These are phyloP conservation scores for Leptomonas seymouri DNA, from an alignment of 208 protist species.

Conservation along the genomic window DNA sequence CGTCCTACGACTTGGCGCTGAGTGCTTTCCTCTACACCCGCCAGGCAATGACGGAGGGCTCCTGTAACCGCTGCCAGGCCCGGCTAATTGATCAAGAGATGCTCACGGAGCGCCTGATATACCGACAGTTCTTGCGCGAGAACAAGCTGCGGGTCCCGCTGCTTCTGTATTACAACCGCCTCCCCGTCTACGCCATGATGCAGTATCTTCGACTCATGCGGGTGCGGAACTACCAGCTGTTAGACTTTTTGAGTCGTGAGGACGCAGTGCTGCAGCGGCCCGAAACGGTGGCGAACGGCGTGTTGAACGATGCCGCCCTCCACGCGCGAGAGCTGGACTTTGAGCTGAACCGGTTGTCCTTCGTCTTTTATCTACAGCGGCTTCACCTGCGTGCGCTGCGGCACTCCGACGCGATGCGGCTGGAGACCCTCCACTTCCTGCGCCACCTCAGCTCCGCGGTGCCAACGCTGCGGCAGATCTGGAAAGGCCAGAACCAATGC, in stretches of 20 bases:
- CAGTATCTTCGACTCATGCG: conserved; percentile 25
- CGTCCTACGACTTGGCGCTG: conserved; percentile 24
- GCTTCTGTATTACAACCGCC: conserved; percentile 37
- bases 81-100: conserved; percentile 16
- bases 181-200: conserved; percentile 33
- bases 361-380: conserved; percentile 43
- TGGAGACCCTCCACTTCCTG: conserved; percentile 66
- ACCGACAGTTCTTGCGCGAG: conserved; percentile 20
- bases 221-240: conserved; percentile 23
- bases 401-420: conserved; percentile 63
- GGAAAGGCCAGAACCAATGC: conserved; percentile 59
- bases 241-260: conserved; percentile 25
- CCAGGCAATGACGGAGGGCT: conserved; percentile 19
- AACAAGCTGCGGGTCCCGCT: conserved; percentile 29
- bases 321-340: conserved; percentile 24
- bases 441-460: conserved; percentile 38
- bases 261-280: conserved; percentile 12
- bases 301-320: conserved; percentile 1
- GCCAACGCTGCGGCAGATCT: conserved; percentile 40
- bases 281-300: conserved; percentile 10
- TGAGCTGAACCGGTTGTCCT: conserved; percentile 20
- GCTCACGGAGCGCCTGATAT: conserved; percentile 14
- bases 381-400: conserved; percentile 48
- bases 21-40: conserved; percentile 28
- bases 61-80: conserved; percentile 18